These are phyloP conservation scores for Trifolium pratense DNA, from an alignment of 306 rosid genomes.

Conservation along the genomic window DNA sequence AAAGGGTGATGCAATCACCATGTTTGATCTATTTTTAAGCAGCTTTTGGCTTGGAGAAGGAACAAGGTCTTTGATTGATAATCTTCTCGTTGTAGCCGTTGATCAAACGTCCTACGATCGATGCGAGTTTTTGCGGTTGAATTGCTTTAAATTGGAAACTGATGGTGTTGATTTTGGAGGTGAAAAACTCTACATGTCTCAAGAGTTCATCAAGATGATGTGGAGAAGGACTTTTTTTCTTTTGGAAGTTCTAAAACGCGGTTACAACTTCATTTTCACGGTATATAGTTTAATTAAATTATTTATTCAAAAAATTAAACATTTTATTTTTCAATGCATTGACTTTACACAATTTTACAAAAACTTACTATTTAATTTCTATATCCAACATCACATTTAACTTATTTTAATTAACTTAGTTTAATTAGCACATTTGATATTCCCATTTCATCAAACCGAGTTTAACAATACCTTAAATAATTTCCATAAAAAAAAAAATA, in stretches of 20 bases:
- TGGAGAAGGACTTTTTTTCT: constrained; percentile 71
- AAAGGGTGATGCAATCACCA: constrained; percentile 51
- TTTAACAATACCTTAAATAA: no score
- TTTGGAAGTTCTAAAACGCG: constrained; percentile 71
- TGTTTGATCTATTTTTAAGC: constrained; percentile 74
- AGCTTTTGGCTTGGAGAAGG: constrained; percentile 81
- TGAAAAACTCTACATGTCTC: constrained; percentile 76
- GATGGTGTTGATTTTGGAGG: constrained; percentile 62
- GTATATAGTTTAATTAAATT: not conserved
- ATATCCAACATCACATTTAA: no score
- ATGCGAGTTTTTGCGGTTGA: constrained; percentile 55
- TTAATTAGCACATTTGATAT: no score
- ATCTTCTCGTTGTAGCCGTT: constrained; percentile 66
- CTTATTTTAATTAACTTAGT: no score
- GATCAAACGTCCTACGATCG: constrained; percentile 72
- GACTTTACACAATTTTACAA: no score
- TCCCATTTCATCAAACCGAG: no score
- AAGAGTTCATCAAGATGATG: constrained; percentile 79
- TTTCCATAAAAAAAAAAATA: no score
- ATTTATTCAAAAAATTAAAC: no score
- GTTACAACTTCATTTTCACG: constrained; percentile 73
- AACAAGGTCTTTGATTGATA: constrained; percentile 51
- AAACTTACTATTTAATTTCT: no score
- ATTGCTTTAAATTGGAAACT: constrained; percentile 62
- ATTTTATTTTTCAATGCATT: no score